Conservation (phyloP, 2,329 filamentous ascomycete species). For the Aspergillus fumigatiaffinis region DNA sequence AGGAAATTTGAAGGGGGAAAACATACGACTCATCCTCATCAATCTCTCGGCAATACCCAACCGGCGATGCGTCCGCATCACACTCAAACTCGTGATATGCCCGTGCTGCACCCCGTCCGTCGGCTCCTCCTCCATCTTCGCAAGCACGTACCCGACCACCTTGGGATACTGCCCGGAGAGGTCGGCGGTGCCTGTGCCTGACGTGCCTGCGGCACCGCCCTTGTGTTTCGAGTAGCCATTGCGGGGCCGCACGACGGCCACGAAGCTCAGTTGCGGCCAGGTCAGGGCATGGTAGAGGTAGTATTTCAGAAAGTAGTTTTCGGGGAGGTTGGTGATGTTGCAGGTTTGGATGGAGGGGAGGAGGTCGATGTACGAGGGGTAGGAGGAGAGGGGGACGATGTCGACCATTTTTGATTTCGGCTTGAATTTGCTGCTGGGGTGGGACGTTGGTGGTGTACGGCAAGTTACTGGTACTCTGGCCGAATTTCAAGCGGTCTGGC, state of each 20-base stretch:
- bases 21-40: slow-evolving; percentile 89
- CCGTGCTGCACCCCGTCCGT: slow-evolving; percentile 86
- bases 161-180: slow-evolving; percentile 68
- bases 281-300: slow-evolving; percentile 98
- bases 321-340: slow-evolving; percentile 97
- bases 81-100: slow-evolving; percentile 90
- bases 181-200: slow-evolving; percentile 14
- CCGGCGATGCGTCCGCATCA: slow-evolving; percentile 92
- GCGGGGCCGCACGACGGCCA: slow-evolving; percentile 84
- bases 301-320: slow-evolving; percentile 99
- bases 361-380: slow-evolving; percentile 69
- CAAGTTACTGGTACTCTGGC: neutral
- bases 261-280: slow-evolving; percentile 95
- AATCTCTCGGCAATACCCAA: slow-evolving; percentile 94
- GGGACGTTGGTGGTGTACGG: slow-evolving; percentile 2
- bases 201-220: slow-evolving; percentile 48
- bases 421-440: neutral
- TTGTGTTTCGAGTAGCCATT: slow-evolving; percentile 69
- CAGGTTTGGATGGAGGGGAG: slow-evolving; percentile 88
- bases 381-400: slow-evolving; percentile 46
- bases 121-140: slow-evolving; percentile 99
- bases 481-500: neutral
- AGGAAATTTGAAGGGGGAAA: slow-evolving; percentile 1
- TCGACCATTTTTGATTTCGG: slow-evolving; percentile 40
- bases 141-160: slow-evolving; percentile 97